A percentile compares a stretch with the other conserved stretches of the same genome.
Conservation (phyloP, 306 rosid genomes). For the Potentilla sterilis region DNA sequence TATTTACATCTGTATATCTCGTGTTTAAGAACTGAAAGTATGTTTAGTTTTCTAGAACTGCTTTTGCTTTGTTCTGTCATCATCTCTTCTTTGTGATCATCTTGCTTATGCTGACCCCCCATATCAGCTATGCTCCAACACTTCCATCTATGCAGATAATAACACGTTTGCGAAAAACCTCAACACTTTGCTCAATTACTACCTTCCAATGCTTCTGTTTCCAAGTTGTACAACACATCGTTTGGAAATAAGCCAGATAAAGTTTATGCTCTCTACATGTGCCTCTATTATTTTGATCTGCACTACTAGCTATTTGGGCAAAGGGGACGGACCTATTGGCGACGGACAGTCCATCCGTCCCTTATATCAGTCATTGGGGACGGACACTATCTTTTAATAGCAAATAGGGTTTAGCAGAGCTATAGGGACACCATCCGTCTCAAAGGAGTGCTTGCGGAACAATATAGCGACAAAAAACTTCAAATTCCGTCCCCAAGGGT, state of each 20-base stretch:
- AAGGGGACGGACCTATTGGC: too few species aligned
- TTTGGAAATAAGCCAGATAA: slow-evolving; percentile 8
- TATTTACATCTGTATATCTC: too few species aligned
- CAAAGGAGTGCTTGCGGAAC: too few species aligned
- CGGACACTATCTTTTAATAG: too few species aligned
- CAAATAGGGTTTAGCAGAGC: too few species aligned
- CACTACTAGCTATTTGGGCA: too few species aligned
- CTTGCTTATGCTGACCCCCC: slow-evolving; percentile 24
- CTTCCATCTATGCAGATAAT: background rate
- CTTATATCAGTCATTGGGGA: too few species aligned
- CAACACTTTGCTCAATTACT: slow-evolving; percentile 10
- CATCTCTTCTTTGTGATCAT: background rate
- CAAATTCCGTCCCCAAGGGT: too few species aligned
- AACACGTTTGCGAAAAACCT: slow-evolving; percentile 25
- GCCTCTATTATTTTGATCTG: slow-evolving; percentile 13
- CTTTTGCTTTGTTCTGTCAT: slow-evolving; percentile 24
- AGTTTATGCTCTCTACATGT: slow-evolving; percentile 23
- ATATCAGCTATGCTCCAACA: background rate
- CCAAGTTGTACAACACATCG: slow-evolving; percentile 14
- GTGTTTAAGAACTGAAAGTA: background rate
- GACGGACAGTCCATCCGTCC: too few species aligned
- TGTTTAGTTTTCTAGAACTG: slow-evolving; percentile 18
- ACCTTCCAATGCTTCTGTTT: slow-evolving; percentile 17
- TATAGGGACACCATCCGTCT: too few species aligned
- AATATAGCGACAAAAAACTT: too few species aligned